Evolutionary conservation across 345 rosid genomes (phyloP).

Genomic region (Psidium guajava): DNA sequence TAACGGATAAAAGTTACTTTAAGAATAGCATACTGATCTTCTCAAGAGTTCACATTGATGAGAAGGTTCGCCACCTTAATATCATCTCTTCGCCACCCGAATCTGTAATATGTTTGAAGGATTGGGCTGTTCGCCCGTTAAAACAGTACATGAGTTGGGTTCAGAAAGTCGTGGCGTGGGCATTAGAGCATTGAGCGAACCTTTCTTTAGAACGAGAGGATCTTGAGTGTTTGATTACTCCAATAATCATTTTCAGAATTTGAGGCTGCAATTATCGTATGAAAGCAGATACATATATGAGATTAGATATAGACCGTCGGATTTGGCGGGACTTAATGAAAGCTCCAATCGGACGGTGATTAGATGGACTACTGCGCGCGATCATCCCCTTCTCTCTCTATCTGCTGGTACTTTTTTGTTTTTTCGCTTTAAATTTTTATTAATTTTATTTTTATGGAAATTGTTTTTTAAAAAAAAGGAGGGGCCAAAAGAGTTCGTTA

Average conservation of each 20-base stretch:
- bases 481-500: not conserved
- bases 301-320: not conserved
- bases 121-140: too few species aligned
- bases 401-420: not conserved
- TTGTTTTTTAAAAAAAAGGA: not conserved
- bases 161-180: too few species aligned
- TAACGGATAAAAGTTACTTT: too few species aligned
- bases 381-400: not conserved
- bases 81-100: too few species aligned
- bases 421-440: not conserved
- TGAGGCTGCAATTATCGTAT: too few species aligned
- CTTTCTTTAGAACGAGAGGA: not conserved
- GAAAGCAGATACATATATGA: not conserved
- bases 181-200: not conserved
- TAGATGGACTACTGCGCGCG: not conserved
- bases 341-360: not conserved
- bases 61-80: too few species aligned
- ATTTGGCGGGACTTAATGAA: not conserved
- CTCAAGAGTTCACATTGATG: too few species aligned
- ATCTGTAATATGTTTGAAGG: too few species aligned
- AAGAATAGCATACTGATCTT: too few species aligned
- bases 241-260: not conserved
- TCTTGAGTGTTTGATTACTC: not conserved
- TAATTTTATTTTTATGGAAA: not conserved
- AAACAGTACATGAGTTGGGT: too few species aligned